A percentile compares a stretch with the other conserved stretches of the same genome.
These are phyloP conservation scores for Porcisia hertigi DNA, from an alignment of 208 protist species.

Conservation along the genomic window DNA sequence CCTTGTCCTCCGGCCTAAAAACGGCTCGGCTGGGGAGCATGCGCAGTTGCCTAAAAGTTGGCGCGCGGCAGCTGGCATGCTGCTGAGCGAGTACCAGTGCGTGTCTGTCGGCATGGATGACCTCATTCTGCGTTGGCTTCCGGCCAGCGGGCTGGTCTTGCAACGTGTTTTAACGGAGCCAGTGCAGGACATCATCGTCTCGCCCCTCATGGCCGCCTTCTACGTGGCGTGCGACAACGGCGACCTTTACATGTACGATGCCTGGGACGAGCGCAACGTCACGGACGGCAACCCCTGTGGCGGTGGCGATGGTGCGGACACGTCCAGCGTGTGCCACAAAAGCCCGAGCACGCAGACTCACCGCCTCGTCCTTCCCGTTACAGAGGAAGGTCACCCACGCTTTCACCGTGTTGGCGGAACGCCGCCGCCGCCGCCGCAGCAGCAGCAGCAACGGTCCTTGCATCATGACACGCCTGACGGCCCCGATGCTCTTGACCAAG, in stretches of 20 bases:
- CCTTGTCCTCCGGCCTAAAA: neutral
- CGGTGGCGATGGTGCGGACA: neutral
- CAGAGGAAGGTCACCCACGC: slow-evolving; percentile 27
- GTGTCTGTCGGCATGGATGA: slow-evolving; percentile 53
- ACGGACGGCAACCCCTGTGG: slow-evolving; percentile 7
- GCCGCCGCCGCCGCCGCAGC: slow-evolving; percentile 7
- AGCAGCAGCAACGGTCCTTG: neutral
- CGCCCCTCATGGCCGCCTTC: slow-evolving; percentile 62
- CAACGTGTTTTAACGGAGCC: slow-evolving; percentile 53
- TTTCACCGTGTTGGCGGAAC: slow-evolving; percentile 20
- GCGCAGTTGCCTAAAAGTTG: slow-evolving; percentile 22
- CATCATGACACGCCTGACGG: slow-evolving; percentile 5
- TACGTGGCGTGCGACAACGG: slow-evolving; percentile 66
- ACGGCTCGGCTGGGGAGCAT: neutral
- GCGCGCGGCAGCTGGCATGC: slow-evolving; percentile 40
- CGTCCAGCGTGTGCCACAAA: neutral
- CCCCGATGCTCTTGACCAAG: slow-evolving; percentile 4
- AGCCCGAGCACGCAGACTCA: slow-evolving; percentile 15
- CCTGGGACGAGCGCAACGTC: slow-evolving; percentile 57
- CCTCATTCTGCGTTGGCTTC: slow-evolving; percentile 68
- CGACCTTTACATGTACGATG: slow-evolving; percentile 70
- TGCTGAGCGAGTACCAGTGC: slow-evolving; percentile 67
- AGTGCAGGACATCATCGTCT: slow-evolving; percentile 59
- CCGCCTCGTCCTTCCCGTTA: slow-evolving; percentile 26
- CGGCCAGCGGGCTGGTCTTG: slow-evolving; percentile 59